Percentiles rank a stretch among this genome's conserved stretches.
Evolutionary conservation across 257 asterid genomes (phyloP).

Genomic region (Solanum rostratum): DNA sequence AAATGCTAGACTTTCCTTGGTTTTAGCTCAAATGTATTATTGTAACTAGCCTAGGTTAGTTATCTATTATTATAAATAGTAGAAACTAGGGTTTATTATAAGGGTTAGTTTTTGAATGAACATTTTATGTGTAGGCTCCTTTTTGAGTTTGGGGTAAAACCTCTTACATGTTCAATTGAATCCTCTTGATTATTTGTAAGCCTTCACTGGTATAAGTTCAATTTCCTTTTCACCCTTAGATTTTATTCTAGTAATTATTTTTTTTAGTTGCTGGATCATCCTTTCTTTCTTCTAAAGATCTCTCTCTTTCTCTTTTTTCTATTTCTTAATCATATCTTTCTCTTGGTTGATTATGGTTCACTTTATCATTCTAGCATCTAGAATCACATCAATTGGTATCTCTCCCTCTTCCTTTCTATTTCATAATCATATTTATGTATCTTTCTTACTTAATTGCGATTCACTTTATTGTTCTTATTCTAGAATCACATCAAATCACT

Average conservation of each 20-base stretch:
- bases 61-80: background rate
- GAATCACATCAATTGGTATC: no score
- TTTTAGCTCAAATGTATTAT: no score
- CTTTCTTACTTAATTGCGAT: background rate
- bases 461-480: no score
- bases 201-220: no score
- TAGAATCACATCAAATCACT: background rate
- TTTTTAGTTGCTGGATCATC: background rate
- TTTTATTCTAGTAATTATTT: no score
- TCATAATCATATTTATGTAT: background rate
- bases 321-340: no score
- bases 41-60: background rate
- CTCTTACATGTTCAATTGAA: background rate
- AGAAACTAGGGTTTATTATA: background rate
- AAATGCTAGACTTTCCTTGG: background rate
- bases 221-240: no score
- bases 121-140: background rate
- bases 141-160: background rate
- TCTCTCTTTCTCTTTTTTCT: background rate
- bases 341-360: background rate
- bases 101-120: background rate
- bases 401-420: background rate
- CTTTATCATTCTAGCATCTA: background rate
- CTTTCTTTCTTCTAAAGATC: background rate
- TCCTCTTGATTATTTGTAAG: background rate